phyloP scores from a whole-genome alignment of 371 early-diverging fungal species.

The Chytridium lagenaria region DNA sequence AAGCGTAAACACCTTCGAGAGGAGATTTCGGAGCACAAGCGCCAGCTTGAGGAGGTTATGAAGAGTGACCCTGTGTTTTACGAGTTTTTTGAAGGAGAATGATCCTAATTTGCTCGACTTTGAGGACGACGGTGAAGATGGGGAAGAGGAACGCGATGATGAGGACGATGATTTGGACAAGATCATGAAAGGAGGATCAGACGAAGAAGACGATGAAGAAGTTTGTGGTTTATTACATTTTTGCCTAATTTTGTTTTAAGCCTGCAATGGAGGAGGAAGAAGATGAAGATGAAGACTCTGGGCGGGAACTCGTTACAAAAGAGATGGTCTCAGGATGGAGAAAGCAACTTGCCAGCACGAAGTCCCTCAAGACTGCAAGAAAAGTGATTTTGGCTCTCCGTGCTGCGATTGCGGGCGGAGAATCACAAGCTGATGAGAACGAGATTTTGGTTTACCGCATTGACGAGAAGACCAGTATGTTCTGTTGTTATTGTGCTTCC shows the following conservation, averaged over 20 bases:
- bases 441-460: conserved; percentile 67
- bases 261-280: conserved; percentile 26
- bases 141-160: conserved; percentile 52
- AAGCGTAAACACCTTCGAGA: conserved; percentile 54
- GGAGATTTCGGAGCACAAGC: conserved; percentile 69
- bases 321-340: conserved; percentile 79
- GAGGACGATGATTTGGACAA: conserved; percentile 45
- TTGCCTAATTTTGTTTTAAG: not conserved
- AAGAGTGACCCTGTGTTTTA: conserved; percentile 89
- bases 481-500: not conserved
- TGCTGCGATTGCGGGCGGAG: conserved; percentile 79
- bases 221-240: not conserved
- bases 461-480: conserved; percentile 59
- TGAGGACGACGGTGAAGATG: conserved; percentile 66
- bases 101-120: conserved; percentile 82
- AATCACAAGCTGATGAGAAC: conserved; percentile 61
- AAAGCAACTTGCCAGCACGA: conserved; percentile 56
- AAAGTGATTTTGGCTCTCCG: conserved; percentile 82
- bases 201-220: conserved; percentile 47
- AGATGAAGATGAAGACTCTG: conserved; percentile 50
- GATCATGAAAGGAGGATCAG: conserved; percentile 37
- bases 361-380: conserved; percentile 68
- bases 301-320: conserved; percentile 60
- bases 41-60: conserved; percentile 77
- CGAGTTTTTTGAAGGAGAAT: conserved; percentile 85